These are phyloP conservation scores for Chrysosporium queenslandicum DNA, from an alignment of 2,329 filamentous ascomycete genomes.

Conservation along the genomic window DNA sequence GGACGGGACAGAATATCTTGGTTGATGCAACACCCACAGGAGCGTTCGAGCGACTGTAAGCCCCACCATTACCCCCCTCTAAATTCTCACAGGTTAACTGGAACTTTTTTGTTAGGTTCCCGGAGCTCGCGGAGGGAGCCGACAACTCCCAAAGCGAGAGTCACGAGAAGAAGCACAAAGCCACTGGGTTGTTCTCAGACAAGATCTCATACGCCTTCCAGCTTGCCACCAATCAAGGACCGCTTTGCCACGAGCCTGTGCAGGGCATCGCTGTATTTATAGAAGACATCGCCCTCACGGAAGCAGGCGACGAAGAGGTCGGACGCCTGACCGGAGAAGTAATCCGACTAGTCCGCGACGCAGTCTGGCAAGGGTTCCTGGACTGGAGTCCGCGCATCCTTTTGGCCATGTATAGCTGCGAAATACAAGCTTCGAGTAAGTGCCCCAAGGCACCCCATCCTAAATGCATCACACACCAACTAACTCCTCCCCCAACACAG, in stretches of 20 bases:
- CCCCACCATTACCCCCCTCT: background rate
- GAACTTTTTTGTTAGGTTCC: conserved; percentile 6
- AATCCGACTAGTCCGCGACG: conserved; percentile 76
- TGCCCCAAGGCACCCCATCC: conserved; percentile 13
- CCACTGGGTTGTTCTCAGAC: conserved; percentile 63
- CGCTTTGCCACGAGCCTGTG: conserved; percentile 83
- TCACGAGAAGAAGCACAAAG: conserved; percentile 19
- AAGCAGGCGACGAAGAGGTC: conserved; percentile 48
- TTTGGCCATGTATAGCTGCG: conserved; percentile 94
- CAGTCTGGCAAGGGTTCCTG: conserved; percentile 75
- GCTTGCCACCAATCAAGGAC: conserved; percentile 76
- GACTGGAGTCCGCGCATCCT: conserved; percentile 95
- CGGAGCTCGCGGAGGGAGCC: background rate
- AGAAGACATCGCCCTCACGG: conserved; percentile 60
- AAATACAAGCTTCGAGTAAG: conserved; percentile 86
- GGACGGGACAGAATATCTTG: conserved; percentile 78
- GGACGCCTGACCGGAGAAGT: conserved; percentile 84
- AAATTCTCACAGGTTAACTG: background rate
- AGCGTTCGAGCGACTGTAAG: conserved; percentile 57
- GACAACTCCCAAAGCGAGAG: background rate
- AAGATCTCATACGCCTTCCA: conserved; percentile 93
- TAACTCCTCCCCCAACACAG: conserved; percentile 31
- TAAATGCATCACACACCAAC: background rate
- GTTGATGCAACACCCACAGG: conserved; percentile 68
- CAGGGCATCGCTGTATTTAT: conserved; percentile 88